Base-by-base conservation (phyloP, 202 grass and related monocot species). In the Sporobolus alterniflorus region DNA sequence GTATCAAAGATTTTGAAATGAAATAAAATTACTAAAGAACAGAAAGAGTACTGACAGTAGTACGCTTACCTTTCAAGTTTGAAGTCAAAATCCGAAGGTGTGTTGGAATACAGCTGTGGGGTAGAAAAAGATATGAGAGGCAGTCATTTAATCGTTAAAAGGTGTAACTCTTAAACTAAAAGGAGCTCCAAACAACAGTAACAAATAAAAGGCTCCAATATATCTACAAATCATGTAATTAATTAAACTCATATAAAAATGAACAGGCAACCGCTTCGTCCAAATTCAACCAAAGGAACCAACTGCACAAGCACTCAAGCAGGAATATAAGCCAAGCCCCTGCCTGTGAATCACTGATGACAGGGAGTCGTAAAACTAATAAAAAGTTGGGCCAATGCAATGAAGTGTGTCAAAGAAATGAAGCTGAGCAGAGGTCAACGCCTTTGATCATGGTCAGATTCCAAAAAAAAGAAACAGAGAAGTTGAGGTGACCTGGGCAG, bases 41-140 rank as follows among this genome's bases (percentile, higher is more conserved):
- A 52, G n/a, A 80, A 70, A 79, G 17, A 34, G 10, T 9, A 5
- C 7, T 48, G 25, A 43, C 17, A 28, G 22, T 18, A 64, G 80
- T n/a, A n/a, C n/a, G 26, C 26, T 84, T 64, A 93, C 91, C 96
- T 95, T 82, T 98, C 89, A 66, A 95, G 87, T 69, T 90, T 98
- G 91, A 98, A 98, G 86, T 98, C 92, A 55, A 98, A 98, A 64
- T 98, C 96, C 5, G 91, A 88, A 85, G 92, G 92, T 15, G 92
- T 95, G 84, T 98, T 98, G 50, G 92, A 98, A 62, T 98, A 98
- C 48, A 98, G 86, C 83, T 95, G 81, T 4, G 26, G 47, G 64
- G 39, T 25, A 81, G 6, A 77, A 54, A 55, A 26, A 57, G 11
- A 49, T 10, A 89, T 57, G 86, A 24, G 3, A 76, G 21, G 2